phyloP scores from a whole-genome alignment of 73 alveolate species.

The Urostyla sp. region DNA sequence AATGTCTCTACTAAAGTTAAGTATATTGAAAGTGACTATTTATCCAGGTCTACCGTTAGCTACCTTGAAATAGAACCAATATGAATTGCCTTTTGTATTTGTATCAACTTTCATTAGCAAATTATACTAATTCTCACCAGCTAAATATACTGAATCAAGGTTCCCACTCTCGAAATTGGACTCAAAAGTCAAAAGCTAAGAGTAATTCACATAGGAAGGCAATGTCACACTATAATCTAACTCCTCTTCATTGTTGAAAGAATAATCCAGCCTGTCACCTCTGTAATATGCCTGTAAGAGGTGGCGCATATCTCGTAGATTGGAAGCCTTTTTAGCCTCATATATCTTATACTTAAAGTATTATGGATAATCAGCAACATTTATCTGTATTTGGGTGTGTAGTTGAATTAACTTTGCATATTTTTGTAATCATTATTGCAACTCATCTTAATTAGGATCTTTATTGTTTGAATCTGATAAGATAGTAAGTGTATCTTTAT shows the following conservation, averaged over 20 bases:
- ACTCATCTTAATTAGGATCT: conserved; percentile 21
- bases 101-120: conserved; percentile 82
- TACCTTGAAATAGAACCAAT: conserved; percentile 95
- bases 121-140: conserved; percentile 66
- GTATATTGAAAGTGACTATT: conserved; percentile 74
- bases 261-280: neutral
- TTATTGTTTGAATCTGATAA: neutral
- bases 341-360: conserved; percentile 43
- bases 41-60: conserved; percentile 68
- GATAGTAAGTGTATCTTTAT: neutral
- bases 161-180: conserved; percentile 74
- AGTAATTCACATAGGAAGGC: conserved; percentile 31
- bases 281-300: conserved; percentile 8
- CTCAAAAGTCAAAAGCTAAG: conserved; percentile 47
- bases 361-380: conserved; percentile 6
- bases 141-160: conserved; percentile 54
- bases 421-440: conserved; percentile 5
- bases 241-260: neutral
- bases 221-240: neutral
- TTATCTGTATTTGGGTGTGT: neutral
- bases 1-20: conserved; percentile 76
- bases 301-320: conserved; percentile 25
- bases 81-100: conserved; percentile 93
- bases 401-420: conserved; percentile 35
- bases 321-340: conserved; percentile 45